phyloP scores from a whole-genome alignment of 148 eudicot genomes.

The Vaccinium myrtillus region DNA sequence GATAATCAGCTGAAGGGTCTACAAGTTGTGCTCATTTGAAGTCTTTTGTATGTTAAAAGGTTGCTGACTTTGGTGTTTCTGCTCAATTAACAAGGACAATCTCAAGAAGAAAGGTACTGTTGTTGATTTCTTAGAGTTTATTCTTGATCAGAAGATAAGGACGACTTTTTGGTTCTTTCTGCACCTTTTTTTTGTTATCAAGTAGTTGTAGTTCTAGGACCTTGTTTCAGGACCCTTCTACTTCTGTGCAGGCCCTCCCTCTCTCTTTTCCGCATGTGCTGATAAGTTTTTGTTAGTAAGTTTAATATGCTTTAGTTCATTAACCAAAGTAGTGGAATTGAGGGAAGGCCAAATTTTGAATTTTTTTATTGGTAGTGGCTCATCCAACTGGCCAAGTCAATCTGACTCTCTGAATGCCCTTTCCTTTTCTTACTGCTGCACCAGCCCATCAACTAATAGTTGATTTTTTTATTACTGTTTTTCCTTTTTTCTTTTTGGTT shows the following conservation, averaged over 20 bases:
- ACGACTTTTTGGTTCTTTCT: not conserved
- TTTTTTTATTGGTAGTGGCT: not conserved
- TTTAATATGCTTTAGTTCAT: not conserved
- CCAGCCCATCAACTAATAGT: not conserved
- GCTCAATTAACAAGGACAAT: slow-evolving; percentile 93
- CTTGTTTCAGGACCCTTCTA: not conserved
- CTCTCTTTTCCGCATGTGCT: not conserved
- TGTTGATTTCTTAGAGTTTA: not conserved
- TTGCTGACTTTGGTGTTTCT: slow-evolving; percentile 98
- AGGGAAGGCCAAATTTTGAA: not conserved
- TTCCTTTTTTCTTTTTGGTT: not conserved
- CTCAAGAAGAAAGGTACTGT: slow-evolving; percentile 86
- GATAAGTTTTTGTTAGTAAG: not conserved
- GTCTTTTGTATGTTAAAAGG: slow-evolving; percentile 43
- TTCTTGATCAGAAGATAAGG: slow-evolving; percentile 2
- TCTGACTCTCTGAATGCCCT: not conserved
- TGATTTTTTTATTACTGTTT: not conserved
- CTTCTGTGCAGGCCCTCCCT: not conserved
- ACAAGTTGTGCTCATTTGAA: slow-evolving; percentile 1
- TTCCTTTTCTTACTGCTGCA: not conserved
- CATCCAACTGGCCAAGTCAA: not conserved
- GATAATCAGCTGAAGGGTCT: not conserved
- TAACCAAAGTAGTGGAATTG: not conserved
- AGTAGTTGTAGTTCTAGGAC: not conserved
- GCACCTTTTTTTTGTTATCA: slow-evolving; percentile 6